Evolutionary conservation across 768 basidiomycete species (phyloP).

Genomic region (Lepiota subincarnata): DNA sequence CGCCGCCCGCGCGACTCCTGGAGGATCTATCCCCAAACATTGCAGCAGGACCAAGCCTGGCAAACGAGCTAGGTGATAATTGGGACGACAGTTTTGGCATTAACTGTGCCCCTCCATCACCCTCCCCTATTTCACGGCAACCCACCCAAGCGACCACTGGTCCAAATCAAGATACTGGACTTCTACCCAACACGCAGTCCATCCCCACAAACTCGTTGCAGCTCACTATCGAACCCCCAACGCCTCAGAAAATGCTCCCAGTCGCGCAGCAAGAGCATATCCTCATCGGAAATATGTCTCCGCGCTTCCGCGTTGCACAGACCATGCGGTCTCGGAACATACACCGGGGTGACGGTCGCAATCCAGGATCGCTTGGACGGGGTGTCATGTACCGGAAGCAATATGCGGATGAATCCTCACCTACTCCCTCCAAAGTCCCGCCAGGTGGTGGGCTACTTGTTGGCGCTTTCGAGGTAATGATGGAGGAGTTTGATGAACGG

Average conservation of each 20-base stretch:
- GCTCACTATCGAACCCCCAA: constrained; percentile 40
- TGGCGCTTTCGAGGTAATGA: constrained; percentile 8
- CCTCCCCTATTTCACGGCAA: constrained; percentile 23
- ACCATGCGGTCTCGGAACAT: constrained; percentile 56
- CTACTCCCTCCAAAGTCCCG: constrained; percentile 1
- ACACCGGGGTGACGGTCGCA: constrained; percentile 37
- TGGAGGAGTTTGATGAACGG: constrained; percentile 8
- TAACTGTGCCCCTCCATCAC: constrained; percentile 41
- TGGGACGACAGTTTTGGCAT: constrained; percentile 25
- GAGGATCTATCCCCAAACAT: constrained; percentile 32
- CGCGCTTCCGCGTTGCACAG: constrained; percentile 17
- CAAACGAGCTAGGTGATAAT: constrained; percentile 45
- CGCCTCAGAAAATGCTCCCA: constrained; percentile 27
- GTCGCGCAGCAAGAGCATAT: constrained; percentile 11
- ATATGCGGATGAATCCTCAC: background rate
- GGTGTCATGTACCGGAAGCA: background rate
- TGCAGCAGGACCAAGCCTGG: constrained; percentile 49
- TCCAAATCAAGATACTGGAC: background rate
- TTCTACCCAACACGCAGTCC: constrained; percentile 1
- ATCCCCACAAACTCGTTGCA: constrained; percentile 20
- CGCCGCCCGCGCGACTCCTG: constrained; percentile 14
- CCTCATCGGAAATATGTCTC: constrained; percentile 12
- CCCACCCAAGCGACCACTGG: background rate
- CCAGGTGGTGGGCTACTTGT: constrained; percentile 1
- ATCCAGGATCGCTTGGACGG: constrained; percentile 1